Evolutionary conservation across 139 green algal species (phyloP).

Genomic region (Gonium pectorale): DNA sequence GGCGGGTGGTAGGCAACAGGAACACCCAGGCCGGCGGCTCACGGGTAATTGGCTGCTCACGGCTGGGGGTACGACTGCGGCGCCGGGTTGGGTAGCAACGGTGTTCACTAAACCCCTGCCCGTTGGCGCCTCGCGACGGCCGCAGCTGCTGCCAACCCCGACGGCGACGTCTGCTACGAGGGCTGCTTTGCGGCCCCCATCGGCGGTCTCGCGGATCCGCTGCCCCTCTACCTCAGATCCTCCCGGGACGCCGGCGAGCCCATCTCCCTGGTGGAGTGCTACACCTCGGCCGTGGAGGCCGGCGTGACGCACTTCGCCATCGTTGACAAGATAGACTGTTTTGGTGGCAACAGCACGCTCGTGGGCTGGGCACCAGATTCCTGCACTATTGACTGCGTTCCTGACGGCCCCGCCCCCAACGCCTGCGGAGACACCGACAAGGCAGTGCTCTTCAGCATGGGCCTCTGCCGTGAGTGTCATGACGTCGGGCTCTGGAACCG

Average conservation of each 20-base stretch:
- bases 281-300: background rate
- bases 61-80: no score
- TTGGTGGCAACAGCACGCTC: background rate
- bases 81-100: no score
- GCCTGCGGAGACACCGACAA: background rate
- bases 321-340: background rate
- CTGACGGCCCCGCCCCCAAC: background rate
- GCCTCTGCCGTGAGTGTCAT: slow-evolving; percentile 22
- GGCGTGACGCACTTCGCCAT: slow-evolving; percentile 5
- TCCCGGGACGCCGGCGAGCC: background rate
- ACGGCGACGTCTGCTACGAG: slow-evolving; percentile 17
- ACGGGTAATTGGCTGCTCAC: background rate
- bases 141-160: background rate
- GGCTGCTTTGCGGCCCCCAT: slow-evolving; percentile 14
- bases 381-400: slow-evolving; percentile 18
- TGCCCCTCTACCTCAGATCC: background rate
- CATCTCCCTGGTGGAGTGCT: background rate
- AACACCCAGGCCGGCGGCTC: no score
- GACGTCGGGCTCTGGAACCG: no score
- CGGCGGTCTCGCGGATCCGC: background rate
- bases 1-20: no score
- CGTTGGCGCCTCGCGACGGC: no score
- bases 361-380: slow-evolving; percentile 1
- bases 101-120: no score
- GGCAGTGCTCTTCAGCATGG: slow-evolving; percentile 37